Base-by-base conservation (phyloP, 306 rosid species). In the Neltuma alba region DNA sequence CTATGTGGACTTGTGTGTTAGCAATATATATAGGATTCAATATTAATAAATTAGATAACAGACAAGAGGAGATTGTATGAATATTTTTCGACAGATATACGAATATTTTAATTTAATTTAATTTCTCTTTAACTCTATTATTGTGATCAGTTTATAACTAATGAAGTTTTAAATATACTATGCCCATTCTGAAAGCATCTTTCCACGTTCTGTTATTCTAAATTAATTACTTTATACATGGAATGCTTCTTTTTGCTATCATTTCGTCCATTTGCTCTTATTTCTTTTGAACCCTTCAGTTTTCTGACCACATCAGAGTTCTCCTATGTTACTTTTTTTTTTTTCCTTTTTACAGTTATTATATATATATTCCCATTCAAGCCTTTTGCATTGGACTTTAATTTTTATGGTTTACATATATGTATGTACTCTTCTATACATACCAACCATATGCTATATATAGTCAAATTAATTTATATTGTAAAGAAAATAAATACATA, bases 161-260 rank as follows among this genome's bases (percentile, higher is more conserved):
- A 9, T 18, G 9, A 48, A 48, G 57, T 25, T 18, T 1, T 20
- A 5, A 16, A 16, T 48, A 48, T 48, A 48, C 4, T 5, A 50
- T 84, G 83, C 84, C 86, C 80, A 73, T 80, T 89, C 82, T 83
- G 66, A 83, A 61, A 34, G 89, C 86, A 91, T 88, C 89, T 87
- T 88, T 82, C 81, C 96, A 89, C 86, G 92, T 92, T 89, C 83
- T 84, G 45, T 79, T 5, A 10, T 37, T 36, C 45, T 64, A 27
- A 25, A 16, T 18, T 64, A 14, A 45, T 36, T 18, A 16, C 3
- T 14, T 9, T 3, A 12, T 25, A 9, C 1, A n/a, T n/a, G n/a
- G n/a, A 23, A 25, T 41, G 1, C 16, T 50, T 50, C 23, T 20
- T 27, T 57, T n/a, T 11, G 16, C 33, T 12, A 9, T 55, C 15